phyloP scores from a whole-genome alignment of 2,329 filamentous ascomycete species.

The Colletotrichum graminicola region DNA sequence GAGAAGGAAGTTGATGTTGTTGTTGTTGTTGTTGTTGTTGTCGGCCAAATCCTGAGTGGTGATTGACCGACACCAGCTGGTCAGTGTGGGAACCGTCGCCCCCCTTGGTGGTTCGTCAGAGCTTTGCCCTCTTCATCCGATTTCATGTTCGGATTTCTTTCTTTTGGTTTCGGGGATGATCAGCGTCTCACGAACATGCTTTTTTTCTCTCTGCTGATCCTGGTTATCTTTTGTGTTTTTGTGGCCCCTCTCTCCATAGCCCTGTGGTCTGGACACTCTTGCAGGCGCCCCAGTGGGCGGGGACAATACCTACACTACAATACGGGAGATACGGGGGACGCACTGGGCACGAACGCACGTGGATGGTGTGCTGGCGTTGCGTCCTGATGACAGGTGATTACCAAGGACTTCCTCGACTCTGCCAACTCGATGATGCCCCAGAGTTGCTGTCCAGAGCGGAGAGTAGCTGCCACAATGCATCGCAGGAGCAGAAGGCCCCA shows the following conservation, averaged over 20 bases:
- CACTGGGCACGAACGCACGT: constrained; percentile 15
- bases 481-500: constrained; percentile 17
- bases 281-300: constrained; percentile 12
- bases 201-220: constrained; percentile 30
- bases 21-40: neutral
- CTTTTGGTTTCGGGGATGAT: constrained; percentile 20
- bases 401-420: constrained; percentile 28
- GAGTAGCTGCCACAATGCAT: constrained; percentile 10
- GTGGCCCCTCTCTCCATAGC: constrained; percentile 10
- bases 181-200: constrained; percentile 29
- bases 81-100: constrained; percentile 20
- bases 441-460: constrained; percentile 33
- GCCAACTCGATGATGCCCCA: neutral
- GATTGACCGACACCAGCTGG: neutral
- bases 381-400: constrained; percentile 32
- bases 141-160: constrained; percentile 10
- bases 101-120: constrained; percentile 29
- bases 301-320: neutral
- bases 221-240: constrained; percentile 31
- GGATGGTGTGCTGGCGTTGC: constrained; percentile 36
- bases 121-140: constrained; percentile 27
- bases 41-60: neutral
- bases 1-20: too few relatives aligned
- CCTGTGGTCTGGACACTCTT: constrained; percentile 29
- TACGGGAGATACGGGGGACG: constrained; percentile 4